A percentile compares a stretch with the other conserved stretches of the same genome.
Evolutionary conservation across 2,329 filamentous ascomycete species (phyloP).

Genomic region (Colletotrichum simmondsii): DNA sequence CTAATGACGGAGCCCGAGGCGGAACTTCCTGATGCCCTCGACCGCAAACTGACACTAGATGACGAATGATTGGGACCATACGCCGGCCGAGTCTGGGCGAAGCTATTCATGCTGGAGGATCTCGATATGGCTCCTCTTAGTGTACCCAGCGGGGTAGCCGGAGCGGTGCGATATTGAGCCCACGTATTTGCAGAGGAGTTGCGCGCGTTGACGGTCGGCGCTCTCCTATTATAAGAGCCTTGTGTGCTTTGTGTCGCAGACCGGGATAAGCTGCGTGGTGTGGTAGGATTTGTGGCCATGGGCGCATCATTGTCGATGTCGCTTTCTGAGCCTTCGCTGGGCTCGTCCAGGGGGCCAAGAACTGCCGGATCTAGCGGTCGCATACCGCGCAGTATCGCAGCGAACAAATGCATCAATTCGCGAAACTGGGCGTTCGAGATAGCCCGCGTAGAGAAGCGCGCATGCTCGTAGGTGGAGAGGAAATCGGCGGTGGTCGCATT

Average conservation of each 20-base stretch:
- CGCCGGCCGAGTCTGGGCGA: conserved; percentile 54
- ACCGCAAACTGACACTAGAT: conserved; percentile 53
- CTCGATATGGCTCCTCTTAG: conserved; percentile 49
- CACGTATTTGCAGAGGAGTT: conserved; percentile 56
- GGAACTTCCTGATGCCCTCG: conserved; percentile 48
- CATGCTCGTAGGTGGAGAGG: conserved; percentile 81
- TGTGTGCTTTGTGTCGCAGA: conserved; percentile 45
- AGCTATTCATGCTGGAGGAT: conserved; percentile 50
- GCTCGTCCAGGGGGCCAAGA: conserved; percentile 49
- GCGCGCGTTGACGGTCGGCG: conserved; percentile 43
- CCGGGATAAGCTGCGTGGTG: conserved; percentile 45
- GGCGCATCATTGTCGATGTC: conserved; percentile 60
- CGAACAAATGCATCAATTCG: conserved; percentile 84
- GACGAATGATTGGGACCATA: conserved; percentile 50
- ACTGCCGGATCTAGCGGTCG: conserved; percentile 66
- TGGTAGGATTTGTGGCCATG: conserved; percentile 53
- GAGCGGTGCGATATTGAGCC: conserved; percentile 61
- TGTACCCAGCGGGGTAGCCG: conserved; percentile 62
- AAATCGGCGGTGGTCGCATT: conserved; percentile 68
- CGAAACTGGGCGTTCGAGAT: conserved; percentile 79
- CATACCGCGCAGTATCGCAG: conserved; percentile 83
- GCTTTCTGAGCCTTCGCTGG: conserved; percentile 47
- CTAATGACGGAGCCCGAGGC: conserved; percentile 57
- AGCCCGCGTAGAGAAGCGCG: conserved; percentile 80
- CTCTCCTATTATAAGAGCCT: conserved; percentile 39